phyloP scores from a whole-genome alignment of 345 rosid species.

The Populus pruinosa region DNA sequence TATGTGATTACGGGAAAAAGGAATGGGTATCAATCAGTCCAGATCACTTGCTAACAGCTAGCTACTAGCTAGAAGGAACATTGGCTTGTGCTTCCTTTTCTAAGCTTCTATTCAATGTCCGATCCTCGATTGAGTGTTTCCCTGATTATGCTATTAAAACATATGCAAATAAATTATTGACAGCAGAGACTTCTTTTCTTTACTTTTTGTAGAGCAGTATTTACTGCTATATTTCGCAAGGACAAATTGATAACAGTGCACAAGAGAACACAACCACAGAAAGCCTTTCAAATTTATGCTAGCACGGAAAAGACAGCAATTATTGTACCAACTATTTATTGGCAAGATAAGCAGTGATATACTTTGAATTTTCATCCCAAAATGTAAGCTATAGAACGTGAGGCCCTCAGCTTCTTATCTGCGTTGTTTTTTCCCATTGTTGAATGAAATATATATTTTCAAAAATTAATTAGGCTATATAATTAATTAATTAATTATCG shows the following conservation, averaged over 20 bases:
- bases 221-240: neutral
- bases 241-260: no score
- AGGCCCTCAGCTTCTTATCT: neutral
- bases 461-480: no score
- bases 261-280: neutral
- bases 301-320: no score
- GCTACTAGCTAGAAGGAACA: neutral
- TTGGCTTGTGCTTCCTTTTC: neutral
- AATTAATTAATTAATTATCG: neutral
- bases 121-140: neutral
- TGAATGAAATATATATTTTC: neutral
- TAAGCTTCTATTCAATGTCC: neutral
- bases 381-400: neutral
- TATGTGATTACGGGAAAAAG: neutral
- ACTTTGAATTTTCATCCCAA: neutral
- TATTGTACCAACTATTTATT: no score
- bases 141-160: neutral
- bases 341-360: neutral
- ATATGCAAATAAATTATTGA: neutral
- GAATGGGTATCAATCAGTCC: neutral
- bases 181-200: neutral
- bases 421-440: neutral
- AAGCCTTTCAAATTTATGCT: neutral
- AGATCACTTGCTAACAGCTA: neutral
- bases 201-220: neutral